Evolutionary conservation across 768 basidiomycete species (phyloP).

Genomic region (Leccinum barrowsii): DNA sequence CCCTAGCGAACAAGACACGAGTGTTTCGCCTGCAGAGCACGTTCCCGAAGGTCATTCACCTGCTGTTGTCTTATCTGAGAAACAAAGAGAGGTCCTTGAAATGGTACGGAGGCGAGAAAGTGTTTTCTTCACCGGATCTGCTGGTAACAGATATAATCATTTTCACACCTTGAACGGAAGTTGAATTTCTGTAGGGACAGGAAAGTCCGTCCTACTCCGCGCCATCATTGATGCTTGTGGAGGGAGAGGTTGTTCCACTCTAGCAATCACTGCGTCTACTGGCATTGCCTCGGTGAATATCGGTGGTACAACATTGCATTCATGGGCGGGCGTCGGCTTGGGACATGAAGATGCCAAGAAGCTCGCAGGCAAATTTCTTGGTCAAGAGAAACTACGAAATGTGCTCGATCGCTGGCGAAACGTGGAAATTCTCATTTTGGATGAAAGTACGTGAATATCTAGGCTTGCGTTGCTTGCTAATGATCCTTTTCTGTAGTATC

Average conservation of each 20-base stretch:
- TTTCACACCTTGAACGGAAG: neutral
- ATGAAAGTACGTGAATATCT: slow-evolving; percentile 60
- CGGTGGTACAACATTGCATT: slow-evolving; percentile 77
- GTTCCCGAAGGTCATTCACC: slow-evolving; percentile 1
- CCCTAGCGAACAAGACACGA: neutral
- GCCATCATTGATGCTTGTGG: slow-evolving; percentile 61
- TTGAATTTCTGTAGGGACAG: slow-evolving; percentile 50
- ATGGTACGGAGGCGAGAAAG: slow-evolving; percentile 57
- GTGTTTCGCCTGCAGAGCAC: neutral
- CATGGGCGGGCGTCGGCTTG: slow-evolving; percentile 78
- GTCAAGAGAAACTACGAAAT: slow-evolving; percentile 35
- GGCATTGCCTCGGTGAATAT: slow-evolving; percentile 83
- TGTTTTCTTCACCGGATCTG: slow-evolving; percentile 86
- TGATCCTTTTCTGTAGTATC: slow-evolving; percentile 52
- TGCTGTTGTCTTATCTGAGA: slow-evolving; percentile 42
- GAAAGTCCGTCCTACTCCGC: slow-evolving; percentile 78
- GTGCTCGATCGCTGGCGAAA: slow-evolving; percentile 60
- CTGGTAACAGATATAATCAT: slow-evolving; percentile 39
- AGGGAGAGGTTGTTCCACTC: slow-evolving; percentile 28
- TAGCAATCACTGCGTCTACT: slow-evolving; percentile 81
- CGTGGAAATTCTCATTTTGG: slow-evolving; percentile 70
- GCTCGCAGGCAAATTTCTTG: slow-evolving; percentile 52
- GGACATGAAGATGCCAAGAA: slow-evolving; percentile 54
- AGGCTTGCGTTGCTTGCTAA: neutral
- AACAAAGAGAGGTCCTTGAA: slow-evolving; percentile 48